Conservation (phyloP, 1,284 basidiomycete genomes). For the Cutaneotrichosporon cyanovorans region DNA sequence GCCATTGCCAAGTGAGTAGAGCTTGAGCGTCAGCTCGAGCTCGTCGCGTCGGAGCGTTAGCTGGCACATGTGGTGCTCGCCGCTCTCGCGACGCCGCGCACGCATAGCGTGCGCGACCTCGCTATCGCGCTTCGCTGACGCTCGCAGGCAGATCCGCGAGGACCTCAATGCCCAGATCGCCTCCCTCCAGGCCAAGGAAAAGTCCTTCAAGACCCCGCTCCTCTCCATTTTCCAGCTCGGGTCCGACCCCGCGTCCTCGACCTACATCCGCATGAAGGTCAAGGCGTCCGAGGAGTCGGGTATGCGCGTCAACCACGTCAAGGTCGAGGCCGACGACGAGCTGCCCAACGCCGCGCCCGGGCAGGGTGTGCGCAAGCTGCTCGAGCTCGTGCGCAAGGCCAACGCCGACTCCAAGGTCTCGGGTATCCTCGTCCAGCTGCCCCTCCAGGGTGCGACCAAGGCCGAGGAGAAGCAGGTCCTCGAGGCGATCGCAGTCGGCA, state of each 20-base stretch:
- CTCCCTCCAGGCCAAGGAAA: slow-evolving; percentile 54
- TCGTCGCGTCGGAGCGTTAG: no score
- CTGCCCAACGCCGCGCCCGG: slow-evolving; percentile 22
- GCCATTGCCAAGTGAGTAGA: slow-evolving; percentile 77
- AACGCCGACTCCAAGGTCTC: slow-evolving; percentile 77
- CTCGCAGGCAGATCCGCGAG: slow-evolving; percentile 64
- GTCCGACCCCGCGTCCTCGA: slow-evolving; percentile 75
- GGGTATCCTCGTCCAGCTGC: slow-evolving; percentile 96
- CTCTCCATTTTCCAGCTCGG: slow-evolving; percentile 94
- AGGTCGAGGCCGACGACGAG: slow-evolving; percentile 61
- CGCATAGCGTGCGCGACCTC: no score
- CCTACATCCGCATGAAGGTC: slow-evolving; percentile 96
- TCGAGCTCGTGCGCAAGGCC: slow-evolving; percentile 68
- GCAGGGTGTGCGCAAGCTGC: slow-evolving; percentile 61
- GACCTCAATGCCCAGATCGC: slow-evolving; percentile 62
- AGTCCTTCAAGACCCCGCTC: slow-evolving; percentile 74
- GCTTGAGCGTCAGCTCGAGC: no score
- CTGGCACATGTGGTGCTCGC: no score
- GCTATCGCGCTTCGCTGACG: no score
- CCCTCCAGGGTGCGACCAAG: slow-evolving; percentile 72
- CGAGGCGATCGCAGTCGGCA: slow-evolving; percentile 86
- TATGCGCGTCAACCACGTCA: slow-evolving; percentile 77
- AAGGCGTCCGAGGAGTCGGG: slow-evolving; percentile 94
- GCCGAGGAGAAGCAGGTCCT: slow-evolving; percentile 86
- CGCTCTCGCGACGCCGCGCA: no score